Base-by-base conservation (phyloP, 2,329 filamentous ascomycete species). In the Xylariaceae sp. region DNA sequence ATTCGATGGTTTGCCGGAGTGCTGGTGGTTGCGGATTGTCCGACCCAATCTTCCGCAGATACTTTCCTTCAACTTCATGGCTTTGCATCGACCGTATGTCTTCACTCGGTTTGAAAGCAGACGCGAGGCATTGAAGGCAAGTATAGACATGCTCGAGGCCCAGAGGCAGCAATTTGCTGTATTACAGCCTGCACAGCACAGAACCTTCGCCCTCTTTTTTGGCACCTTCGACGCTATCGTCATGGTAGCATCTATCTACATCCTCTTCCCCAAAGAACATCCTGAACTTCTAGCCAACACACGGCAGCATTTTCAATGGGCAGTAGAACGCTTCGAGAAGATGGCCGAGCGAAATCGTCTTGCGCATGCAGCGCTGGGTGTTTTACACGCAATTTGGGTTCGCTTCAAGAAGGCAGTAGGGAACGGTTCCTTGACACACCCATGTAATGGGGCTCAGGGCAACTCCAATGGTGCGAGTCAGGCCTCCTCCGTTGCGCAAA, bases 191-290 rank as follows among this genome's bases (percentile, higher is more conserved):
- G 66, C 73, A 32, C 72, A 78, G 38, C 81, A 74, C 50, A 71
- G 70, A 49, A 69, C 70, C 52, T 78, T 78, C 49, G 67, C 72
- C 13, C 64, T 83, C 3, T 81, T 82, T 55, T 81, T 80, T 39
- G 77, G 76, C 39, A 81, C 76, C 6, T 83, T 83, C 44, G 79
- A 83, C 51, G 79, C 79, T 12, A 73, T 81, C 16, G 76, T 83
- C 13, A 66, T 83, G 41, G 67, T 81, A 39, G 74, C 79, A 0
- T 73, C 76, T 15, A 74, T 82, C 24, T 81, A 76, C 54, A 81
- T 83, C 26, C 56, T 83, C 8, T 80, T 80, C 46, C 78, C 79
- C 1, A 65, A 64, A 17, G 77, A 81, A 50, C 72, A 79, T 41
- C 54, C 61, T 2, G 72, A 75, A 19, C 59, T 74, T 19, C 59